Percentiles rank a stretch among this genome's conserved stretches.
phyloP scores from a whole-genome alignment of 192 early-diverging fungal genomes.

The Jimgerdemannia lactiflua region DNA sequence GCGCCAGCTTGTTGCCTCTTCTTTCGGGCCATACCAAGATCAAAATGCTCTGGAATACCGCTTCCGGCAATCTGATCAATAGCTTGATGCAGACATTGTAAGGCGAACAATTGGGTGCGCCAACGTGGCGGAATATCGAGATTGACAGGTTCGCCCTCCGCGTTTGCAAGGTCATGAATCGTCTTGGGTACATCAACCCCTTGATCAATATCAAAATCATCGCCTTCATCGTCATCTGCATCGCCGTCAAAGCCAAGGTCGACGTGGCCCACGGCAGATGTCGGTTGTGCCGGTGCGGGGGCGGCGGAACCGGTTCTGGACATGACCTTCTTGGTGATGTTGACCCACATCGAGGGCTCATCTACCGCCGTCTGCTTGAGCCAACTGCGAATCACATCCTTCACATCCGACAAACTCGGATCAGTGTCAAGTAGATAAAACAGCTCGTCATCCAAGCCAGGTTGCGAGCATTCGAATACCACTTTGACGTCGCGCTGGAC shows the following conservation, averaged over 20 bases:
- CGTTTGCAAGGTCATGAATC: slow-evolving; percentile 27
- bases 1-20: slow-evolving; percentile 46
- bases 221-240: slow-evolving; percentile 43
- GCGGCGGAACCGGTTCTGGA: slow-evolving; percentile 53
- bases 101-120: slow-evolving; percentile 79
- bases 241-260: slow-evolving; percentile 34
- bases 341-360: slow-evolving; percentile 78
- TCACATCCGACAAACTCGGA: slow-evolving; percentile 52
- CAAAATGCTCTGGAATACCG: slow-evolving; percentile 62
- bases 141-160: slow-evolving; percentile 26
- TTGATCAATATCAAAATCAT: slow-evolving; percentile 21
- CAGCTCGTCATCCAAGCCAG: slow-evolving; percentile 73
- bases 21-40: slow-evolving; percentile 59
- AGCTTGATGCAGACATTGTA: slow-evolving; percentile 68
- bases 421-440: slow-evolving; percentile 81
- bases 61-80: slow-evolving; percentile 57
- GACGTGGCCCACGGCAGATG: slow-evolving; percentile 9
- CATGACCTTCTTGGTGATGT: slow-evolving; percentile 75
- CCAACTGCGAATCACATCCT: slow-evolving; percentile 58
- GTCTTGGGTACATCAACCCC: slow-evolving; percentile 26
- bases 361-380: slow-evolving; percentile 57
- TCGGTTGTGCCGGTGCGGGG: slow-evolving; percentile 27
- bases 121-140: slow-evolving; percentile 58
- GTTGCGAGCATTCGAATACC: slow-evolving; percentile 60
- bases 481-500: slow-evolving; percentile 70